Evolutionary conservation across 495 filamentous ascomycete species (phyloP), one percentile per base, ranked within the genome.

Genomic region (Umbilicaria muhlenbergii): DNA sequence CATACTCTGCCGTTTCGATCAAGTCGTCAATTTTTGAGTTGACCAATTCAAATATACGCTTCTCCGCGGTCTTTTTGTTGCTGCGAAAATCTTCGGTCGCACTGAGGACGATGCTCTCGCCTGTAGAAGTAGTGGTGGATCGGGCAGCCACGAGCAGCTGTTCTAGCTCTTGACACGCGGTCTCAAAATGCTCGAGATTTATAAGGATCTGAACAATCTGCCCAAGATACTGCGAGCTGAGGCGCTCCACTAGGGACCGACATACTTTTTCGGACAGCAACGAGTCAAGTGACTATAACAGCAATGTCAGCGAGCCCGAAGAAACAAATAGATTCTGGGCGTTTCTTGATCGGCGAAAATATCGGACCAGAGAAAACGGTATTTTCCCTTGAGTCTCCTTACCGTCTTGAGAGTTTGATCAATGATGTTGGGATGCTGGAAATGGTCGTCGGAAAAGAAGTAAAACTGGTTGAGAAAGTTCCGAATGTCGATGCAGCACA

Each of bases 1-100:
- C 82, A 52, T 96, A 99, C 56, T 96, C 92, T 28, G 91, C 88
- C 0, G 86, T 94, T 53, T 92, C 88, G 32, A 99, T 82, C 19
- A 99, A 76, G 56, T 96, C 92, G 51, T 96, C 89, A 50, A 99
- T 95, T 60, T 99, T 99, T 37, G 84, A 92, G 60, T 96, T 95
- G 37, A 99, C 91, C 0, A 99, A 72, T 62, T 96, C 92, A 56
- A 99, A 99, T 40, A 99, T 94, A 13, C 91, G 81, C 60, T 95
- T 94, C 53, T 94, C 88, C 7, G 91, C 91, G 1, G 83, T 86
- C 64, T 94, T 94, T 63, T 94, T 94, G 54, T 94, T 86, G 45
- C 70, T 78, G 38, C 74, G 71, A 57, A 99, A 99, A 43, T 81
- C 73, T 51, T 83, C 79, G 0, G 89, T 95, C 2, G 91, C 89